phyloP scores from a whole-genome alignment of 768 basidiomycete species.

The Termitomyces sp. region DNA sequence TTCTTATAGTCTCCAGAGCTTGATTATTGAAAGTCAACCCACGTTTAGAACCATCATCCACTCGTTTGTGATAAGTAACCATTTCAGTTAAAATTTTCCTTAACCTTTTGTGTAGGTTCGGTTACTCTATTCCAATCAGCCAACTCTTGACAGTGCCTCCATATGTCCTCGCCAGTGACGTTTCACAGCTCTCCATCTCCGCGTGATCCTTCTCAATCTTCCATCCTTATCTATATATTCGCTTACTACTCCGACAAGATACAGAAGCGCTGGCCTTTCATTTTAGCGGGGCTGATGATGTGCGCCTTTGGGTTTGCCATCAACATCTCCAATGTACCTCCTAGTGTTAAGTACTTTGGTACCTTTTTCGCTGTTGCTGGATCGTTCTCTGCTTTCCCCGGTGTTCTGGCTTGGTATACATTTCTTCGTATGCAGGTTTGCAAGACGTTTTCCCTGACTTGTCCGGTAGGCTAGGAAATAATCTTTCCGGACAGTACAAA shows the following conservation, averaged over 20 bases:
- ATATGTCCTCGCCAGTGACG: constrained; percentile 61
- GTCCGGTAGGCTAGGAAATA: constrained; percentile 54
- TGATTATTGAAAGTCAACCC: neutral
- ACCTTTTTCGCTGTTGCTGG: constrained; percentile 68
- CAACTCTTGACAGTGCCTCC: constrained; percentile 70
- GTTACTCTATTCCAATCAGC: constrained; percentile 50
- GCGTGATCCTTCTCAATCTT: constrained; percentile 22
- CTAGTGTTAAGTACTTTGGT: constrained; percentile 67
- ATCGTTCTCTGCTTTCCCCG: constrained; percentile 58
- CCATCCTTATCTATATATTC: constrained; percentile 34
- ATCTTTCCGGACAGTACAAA: constrained; percentile 67
- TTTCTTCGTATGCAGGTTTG: neutral
- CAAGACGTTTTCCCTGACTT: neutral
- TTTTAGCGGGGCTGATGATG: constrained; percentile 46
- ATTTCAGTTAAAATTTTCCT: neutral
- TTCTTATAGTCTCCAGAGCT: neutral
- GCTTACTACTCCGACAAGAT: constrained; percentile 58
- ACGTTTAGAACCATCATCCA: constrained; percentile 54
- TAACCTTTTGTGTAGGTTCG: constrained; percentile 44
- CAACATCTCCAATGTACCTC: constrained; percentile 51
- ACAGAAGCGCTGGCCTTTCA: constrained; percentile 54
- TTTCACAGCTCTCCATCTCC: too few species aligned
- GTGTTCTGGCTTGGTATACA: constrained; percentile 57
- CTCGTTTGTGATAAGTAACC: constrained; percentile 29
- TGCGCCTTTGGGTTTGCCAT: constrained; percentile 59